Evolutionary conservation across 2,329 filamentous ascomycete genomes (phyloP).

Genomic region (Curvularia hawaiiensis): DNA sequence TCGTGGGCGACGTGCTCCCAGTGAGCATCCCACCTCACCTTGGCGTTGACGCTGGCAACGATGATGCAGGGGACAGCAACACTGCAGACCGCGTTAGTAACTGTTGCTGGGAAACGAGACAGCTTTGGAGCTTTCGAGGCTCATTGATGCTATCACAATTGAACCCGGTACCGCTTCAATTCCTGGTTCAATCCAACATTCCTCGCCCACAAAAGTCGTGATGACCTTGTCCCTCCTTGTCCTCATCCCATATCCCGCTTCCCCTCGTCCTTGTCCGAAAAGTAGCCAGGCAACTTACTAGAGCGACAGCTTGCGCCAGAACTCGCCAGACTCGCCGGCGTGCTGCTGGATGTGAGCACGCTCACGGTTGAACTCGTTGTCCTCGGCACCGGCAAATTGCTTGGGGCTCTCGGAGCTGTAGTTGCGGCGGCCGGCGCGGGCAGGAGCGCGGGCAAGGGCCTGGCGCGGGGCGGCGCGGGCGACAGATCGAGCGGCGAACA

Average conservation of each 20-base stretch:
- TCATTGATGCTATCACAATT: background rate
- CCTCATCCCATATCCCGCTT: background rate
- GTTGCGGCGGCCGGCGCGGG: constrained; percentile 71
- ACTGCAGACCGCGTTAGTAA: constrained; percentile 56
- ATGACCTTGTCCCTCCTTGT: background rate
- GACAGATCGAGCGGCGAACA: constrained; percentile 43
- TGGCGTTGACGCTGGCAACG: constrained; percentile 80
- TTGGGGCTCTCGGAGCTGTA: constrained; percentile 67
- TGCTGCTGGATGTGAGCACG: constrained; percentile 89
- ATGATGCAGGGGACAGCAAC: constrained; percentile 74
- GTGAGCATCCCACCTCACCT: constrained; percentile 90
- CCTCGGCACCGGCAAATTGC: constrained; percentile 65
- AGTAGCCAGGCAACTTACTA: constrained; percentile 68
- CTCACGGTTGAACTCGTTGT: constrained; percentile 95
- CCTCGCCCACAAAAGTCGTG: background rate
- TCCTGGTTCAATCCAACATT: background rate
- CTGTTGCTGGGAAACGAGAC: background rate
- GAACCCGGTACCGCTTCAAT: background rate
- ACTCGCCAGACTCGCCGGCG: constrained; percentile 80
- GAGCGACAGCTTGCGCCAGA: constrained; percentile 95
- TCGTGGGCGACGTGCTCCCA: constrained; percentile 94
- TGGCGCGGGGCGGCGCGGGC: constrained; percentile 60
- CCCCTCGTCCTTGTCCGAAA: background rate
- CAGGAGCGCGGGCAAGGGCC: constrained; percentile 59
- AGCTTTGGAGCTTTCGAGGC: background rate